A percentile compares a stretch with the other conserved stretches of the same genome.
Evolutionary conservation across 2,329 filamentous ascomycete genomes (phyloP).

Genomic region (Sclerotinia trifoliorum): DNA sequence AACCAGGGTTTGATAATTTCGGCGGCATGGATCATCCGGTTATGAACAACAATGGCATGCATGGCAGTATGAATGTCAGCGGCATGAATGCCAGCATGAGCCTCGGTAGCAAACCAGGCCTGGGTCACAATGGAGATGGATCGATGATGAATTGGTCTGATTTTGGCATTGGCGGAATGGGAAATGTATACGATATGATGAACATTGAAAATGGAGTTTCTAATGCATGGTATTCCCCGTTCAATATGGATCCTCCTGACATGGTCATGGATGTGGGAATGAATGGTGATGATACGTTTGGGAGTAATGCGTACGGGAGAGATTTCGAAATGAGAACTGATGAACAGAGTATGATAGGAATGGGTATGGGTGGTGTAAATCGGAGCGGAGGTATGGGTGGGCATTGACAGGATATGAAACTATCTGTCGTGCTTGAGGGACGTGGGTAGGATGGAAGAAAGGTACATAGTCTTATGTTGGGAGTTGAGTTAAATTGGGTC

Average conservation of each 20-base stretch:
- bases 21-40: conserved; percentile 49
- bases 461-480: background rate
- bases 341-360: background rate
- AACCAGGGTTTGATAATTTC: conserved; percentile 75
- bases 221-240: conserved; percentile 88
- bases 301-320: conserved; percentile 1
- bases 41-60: conserved; percentile 31
- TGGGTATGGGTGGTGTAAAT: background rate
- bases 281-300: conserved; percentile 45
- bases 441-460: background rate
- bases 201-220: background rate
- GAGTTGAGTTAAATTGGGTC: background rate
- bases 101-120: background rate
- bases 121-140: background rate
- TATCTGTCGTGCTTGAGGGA: background rate
- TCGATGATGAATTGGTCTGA: conserved; percentile 24
- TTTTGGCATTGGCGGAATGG: conserved; percentile 17
- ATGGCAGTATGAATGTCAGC: conserved; percentile 22
- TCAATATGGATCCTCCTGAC: conserved; percentile 80
- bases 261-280: conserved; percentile 39
- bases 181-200: conserved; percentile 6
- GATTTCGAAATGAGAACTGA: conserved; percentile 6
- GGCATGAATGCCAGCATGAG: conserved; percentile 32
- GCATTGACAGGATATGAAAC: background rate
- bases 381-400: background rate